Evolutionary conservation across 495 filamentous ascomycete genomes (phyloP).

Genomic region (Penicillium pulvis): DNA sequence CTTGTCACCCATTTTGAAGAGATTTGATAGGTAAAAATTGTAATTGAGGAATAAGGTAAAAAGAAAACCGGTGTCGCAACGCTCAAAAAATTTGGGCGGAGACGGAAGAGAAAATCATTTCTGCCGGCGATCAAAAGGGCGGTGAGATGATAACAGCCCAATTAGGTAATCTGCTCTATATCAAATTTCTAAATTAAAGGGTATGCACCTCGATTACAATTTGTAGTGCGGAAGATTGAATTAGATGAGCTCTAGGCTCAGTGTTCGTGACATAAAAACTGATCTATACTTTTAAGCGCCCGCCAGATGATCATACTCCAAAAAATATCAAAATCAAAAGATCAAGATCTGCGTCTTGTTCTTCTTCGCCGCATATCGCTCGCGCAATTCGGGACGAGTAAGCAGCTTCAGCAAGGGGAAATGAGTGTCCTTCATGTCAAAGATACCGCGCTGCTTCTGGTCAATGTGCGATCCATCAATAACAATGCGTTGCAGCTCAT

Average conservation of each 20-base stretch:
- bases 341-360: slow-evolving; percentile 43
- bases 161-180: neutral
- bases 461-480: slow-evolving; percentile 90
- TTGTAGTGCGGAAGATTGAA: neutral
- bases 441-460: slow-evolving; percentile 85
- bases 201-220: neutral
- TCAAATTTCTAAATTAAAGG: neutral
- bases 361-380: slow-evolving; percentile 56
- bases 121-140: slow-evolving; percentile 23
- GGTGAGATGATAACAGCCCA: slow-evolving; percentile 18
- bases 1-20: slow-evolving; percentile 43
- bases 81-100: slow-evolving; percentile 36
- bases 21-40: neutral
- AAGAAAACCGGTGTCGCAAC: slow-evolving; percentile 9
- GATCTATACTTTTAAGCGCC: slow-evolving; percentile 8
- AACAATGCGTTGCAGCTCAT: slow-evolving; percentile 74
- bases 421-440: slow-evolving; percentile 91
- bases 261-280: neutral
- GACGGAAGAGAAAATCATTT: slow-evolving; percentile 29
- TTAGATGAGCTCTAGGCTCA: neutral
- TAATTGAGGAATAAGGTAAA: slow-evolving; percentile 1
- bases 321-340: slow-evolving; percentile 28
- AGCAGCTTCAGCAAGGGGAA: slow-evolving; percentile 72
- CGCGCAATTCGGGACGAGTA: slow-evolving; percentile 65
- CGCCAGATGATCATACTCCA: slow-evolving; percentile 3